Evolutionary conservation across 805 yeast genomes (phyloP).

Genomic region (Schizosaccharomyces cryophilus): DNA sequence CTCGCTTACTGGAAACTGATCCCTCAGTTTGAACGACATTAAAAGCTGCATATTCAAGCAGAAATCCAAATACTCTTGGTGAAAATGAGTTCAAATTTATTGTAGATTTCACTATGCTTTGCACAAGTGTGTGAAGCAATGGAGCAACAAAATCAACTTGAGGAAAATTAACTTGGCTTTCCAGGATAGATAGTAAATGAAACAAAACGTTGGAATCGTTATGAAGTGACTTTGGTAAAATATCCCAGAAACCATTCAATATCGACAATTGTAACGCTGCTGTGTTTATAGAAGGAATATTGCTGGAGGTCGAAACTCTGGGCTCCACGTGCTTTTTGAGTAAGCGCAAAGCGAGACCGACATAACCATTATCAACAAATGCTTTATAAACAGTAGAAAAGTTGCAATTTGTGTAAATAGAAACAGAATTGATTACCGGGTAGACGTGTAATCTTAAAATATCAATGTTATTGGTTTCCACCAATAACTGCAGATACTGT

Average conservation of each 20-base stretch:
- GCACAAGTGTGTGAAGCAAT: not conserved
- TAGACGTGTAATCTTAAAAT: not conserved
- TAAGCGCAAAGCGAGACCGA: not conserved
- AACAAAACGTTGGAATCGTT: not conserved
- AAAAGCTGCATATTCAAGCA: not conserved
- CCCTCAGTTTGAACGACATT: not conserved
- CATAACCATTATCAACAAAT: not conserved
- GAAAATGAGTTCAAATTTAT: not conserved
- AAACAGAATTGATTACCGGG: not conserved
- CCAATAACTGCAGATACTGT: not conserved
- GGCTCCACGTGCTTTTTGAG: not conserved
- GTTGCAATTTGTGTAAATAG: not conserved
- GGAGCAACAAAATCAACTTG: not conserved
- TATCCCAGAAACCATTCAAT: not conserved
- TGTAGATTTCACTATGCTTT: not conserved
- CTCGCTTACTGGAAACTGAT: not conserved
- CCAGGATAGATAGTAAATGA: not conserved
- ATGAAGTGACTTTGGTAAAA: not conserved
- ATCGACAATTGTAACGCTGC: not conserved
- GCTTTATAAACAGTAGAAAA: not conserved
- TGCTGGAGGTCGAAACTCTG: not conserved
- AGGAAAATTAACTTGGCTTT: not conserved
- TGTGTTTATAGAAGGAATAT: not conserved
- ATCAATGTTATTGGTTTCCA: not conserved
- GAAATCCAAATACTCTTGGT: not conserved